Evolutionary conservation across 75 land plant genomes (phyloP).

Genomic region (Isoetes taiwanensis): DNA sequence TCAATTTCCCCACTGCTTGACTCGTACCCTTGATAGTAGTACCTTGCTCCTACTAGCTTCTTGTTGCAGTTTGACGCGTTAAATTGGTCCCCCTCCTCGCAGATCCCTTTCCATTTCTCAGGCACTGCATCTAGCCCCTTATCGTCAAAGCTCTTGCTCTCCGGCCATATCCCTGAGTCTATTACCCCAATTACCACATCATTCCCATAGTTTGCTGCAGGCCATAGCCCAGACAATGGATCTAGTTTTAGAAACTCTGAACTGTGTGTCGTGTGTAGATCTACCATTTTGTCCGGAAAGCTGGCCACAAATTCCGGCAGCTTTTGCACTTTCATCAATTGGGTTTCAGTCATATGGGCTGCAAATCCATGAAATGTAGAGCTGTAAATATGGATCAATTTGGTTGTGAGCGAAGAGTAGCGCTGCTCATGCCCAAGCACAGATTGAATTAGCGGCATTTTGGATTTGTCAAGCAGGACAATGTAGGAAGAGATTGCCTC

Average conservation of each 20-base stretch:
- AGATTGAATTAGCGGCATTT: no score
- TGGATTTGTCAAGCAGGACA: no score
- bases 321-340: no score
- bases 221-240: slow-evolving; percentile 22
- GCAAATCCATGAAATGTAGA: no score
- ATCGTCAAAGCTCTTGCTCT: slow-evolving; percentile 58
- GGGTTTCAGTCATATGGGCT: no score
- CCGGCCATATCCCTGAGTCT: slow-evolving; percentile 74
- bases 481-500: no score
- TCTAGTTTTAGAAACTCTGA: slow-evolving; percentile 57
- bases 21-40: slow-evolving; percentile 52
- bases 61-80: slow-evolving; percentile 43
- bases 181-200: slow-evolving; percentile 23
- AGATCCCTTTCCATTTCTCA: slow-evolving; percentile 55
- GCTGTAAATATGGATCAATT: no score
- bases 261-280: slow-evolving; percentile 56
- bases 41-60: slow-evolving; percentile 71
- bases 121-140: slow-evolving; percentile 47
- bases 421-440: no score
- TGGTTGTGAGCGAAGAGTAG: no score
- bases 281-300: slow-evolving; percentile 23
- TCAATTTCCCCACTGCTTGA: slow-evolving; percentile 33
- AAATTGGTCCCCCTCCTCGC: slow-evolving; percentile 45
- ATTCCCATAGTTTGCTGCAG: not conserved
- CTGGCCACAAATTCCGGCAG: slow-evolving; percentile 48